phyloP scores from a whole-genome alignment of 805 yeast species.

The Naumovozyma castellii region DNA sequence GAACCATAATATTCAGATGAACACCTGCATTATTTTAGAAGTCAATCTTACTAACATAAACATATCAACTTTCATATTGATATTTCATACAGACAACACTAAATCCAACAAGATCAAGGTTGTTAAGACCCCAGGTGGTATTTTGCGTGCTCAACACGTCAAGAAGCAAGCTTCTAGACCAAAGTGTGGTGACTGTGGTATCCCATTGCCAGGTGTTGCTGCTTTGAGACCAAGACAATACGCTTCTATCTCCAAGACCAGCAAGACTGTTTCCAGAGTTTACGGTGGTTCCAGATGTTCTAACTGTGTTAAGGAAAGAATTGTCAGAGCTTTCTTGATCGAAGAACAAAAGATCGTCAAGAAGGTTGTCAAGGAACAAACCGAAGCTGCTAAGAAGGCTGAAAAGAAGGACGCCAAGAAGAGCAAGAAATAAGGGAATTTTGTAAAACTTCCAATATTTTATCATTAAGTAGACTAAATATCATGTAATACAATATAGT shows the following conservation, averaged over 20 bases:
- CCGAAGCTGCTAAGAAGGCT: slow-evolving; percentile 72
- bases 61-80: background rate
- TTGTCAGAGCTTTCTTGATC: slow-evolving; percentile 97
- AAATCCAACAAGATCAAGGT: slow-evolving; percentile 98
- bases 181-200: slow-evolving; percentile 84
- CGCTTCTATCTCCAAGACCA: slow-evolving; percentile 90
- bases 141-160: slow-evolving; percentile 94
- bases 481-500: background rate
- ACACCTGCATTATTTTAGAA: no score
- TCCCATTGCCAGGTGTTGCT: slow-evolving; percentile 76
- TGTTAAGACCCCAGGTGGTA: slow-evolving; percentile 99
- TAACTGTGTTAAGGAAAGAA: slow-evolving; percentile 98
- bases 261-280: slow-evolving; percentile 97
- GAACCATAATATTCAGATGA: no score
- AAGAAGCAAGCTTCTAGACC: slow-evolving; percentile 84
- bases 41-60: slow-evolving; percentile 5
- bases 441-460: background rate
- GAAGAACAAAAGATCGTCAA: slow-evolving; percentile 99
- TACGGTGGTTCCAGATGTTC: slow-evolving; percentile 99
- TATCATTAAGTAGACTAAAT: background rate
- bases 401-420: slow-evolving; percentile 29
- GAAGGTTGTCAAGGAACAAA: slow-evolving; percentile 96
- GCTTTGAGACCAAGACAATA: slow-evolving; percentile 97
- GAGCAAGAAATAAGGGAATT: slow-evolving; percentile 1
- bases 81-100: slow-evolving; percentile 73